Percentiles rank a stretch among this genome's conserved stretches.
Conservation (phyloP, 768 basidiomycete species). For the Mycena chlorophos region DNA sequence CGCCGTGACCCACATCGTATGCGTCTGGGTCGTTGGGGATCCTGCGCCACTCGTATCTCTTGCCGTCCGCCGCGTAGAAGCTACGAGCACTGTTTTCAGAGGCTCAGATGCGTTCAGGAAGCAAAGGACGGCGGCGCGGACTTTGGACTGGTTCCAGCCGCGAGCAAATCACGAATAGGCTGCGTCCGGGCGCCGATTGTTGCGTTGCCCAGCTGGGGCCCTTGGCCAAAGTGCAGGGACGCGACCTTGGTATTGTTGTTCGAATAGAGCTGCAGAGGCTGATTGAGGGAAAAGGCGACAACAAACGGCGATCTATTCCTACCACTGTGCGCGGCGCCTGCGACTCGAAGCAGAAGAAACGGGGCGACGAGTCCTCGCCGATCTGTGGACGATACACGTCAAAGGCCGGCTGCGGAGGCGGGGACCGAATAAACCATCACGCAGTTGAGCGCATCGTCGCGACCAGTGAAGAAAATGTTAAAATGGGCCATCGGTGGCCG, state of each 20-base stretch:
- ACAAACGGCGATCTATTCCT: neutral
- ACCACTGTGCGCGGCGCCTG: neutral
- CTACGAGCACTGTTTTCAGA: slow-evolving; percentile 50
- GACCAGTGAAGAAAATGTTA: slow-evolving; percentile 68
- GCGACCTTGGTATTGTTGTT: slow-evolving; percentile 53
- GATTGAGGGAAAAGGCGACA: neutral
- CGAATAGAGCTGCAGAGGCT: slow-evolving; percentile 39
- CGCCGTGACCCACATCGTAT: slow-evolving; percentile 56
- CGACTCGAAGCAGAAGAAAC: slow-evolving; percentile 63
- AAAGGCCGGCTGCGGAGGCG: slow-evolving; percentile 10
- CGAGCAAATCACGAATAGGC: slow-evolving; percentile 65
- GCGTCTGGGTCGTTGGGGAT: slow-evolving; percentile 45
- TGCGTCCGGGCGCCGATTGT: slow-evolving; percentile 54
- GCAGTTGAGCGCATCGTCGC: slow-evolving; percentile 67
- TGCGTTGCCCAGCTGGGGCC: slow-evolving; percentile 56
- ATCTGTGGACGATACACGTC: no score
- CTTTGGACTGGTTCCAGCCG: slow-evolving; percentile 51
- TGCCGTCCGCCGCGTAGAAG: slow-evolving; percentile 58
- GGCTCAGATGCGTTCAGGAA: slow-evolving; percentile 6
- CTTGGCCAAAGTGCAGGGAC: slow-evolving; percentile 50
- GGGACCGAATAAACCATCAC: slow-evolving; percentile 67
- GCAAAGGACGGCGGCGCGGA: slow-evolving; percentile 32
- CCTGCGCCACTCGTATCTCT: slow-evolving; percentile 67
- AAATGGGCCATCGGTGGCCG: slow-evolving; percentile 41
- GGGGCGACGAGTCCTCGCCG: slow-evolving; percentile 30